Evolutionary conservation across 2,329 filamentous ascomycete species (phyloP).

Genomic region (Hymenoscyphus infarciens): DNA sequence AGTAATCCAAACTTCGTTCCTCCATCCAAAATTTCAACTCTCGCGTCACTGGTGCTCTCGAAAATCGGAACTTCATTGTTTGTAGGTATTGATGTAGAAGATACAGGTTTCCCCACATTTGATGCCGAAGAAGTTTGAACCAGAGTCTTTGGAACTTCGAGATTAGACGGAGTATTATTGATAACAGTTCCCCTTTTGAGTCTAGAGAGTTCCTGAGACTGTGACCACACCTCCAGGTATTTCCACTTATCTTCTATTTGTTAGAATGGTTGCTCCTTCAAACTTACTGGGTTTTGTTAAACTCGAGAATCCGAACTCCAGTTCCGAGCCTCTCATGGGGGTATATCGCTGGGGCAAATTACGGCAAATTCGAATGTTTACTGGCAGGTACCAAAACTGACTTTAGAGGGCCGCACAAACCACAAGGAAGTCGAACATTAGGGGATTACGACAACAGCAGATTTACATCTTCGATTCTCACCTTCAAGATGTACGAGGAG

Average conservation of each 20-base stretch:
- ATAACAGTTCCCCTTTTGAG: not conserved
- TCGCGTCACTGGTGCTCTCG: not conserved
- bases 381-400: not conserved
- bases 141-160: not conserved
- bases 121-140: not conserved
- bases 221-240: slow-evolving; percentile 13
- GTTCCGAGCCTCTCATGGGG: slow-evolving; percentile 41
- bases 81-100: not conserved
- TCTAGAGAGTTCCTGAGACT: not conserved
- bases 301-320: slow-evolving; percentile 9
- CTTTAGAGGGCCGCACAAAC: slow-evolving; percentile 27
- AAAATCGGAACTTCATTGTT: not conserved
- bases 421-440: slow-evolving; percentile 39
- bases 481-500: slow-evolving; percentile 35
- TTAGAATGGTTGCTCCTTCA: not conserved
- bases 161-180: not conserved
- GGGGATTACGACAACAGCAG: slow-evolving; percentile 40
- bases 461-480: slow-evolving; percentile 37
- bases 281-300: not conserved
- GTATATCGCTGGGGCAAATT: slow-evolving; percentile 40
- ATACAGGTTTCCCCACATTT: not conserved
- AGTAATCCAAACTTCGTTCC: not conserved
- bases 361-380: slow-evolving; percentile 31
- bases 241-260: not conserved
- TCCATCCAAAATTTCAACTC: not conserved